Base-by-base conservation (phyloP, 768 basidiomycete species). In the Amanita rimosa region DNA sequence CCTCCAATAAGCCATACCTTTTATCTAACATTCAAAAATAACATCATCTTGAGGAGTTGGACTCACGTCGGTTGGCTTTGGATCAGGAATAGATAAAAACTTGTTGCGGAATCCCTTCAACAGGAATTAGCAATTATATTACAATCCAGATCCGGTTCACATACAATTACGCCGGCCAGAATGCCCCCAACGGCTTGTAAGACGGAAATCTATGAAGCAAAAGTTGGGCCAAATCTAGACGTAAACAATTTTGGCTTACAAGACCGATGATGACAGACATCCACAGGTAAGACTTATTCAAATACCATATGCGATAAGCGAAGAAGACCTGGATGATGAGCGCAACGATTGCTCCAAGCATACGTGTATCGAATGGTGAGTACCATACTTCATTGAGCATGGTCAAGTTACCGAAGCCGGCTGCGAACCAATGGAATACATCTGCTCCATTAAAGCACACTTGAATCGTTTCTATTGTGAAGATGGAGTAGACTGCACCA, bases 231-330 rank as follows among this genome's bases (percentile, higher is more conserved):
- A 13, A 3, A 31, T 26, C 13, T 29, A 14, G 5, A 3, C 6
- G n/a, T 10, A 17, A 1, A 37, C 7, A 11, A 19, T 16, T 37
- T 16, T 17, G 4, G 34, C 45, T 3, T 8, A 46, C 45, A 10
- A 34, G 19, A 11, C 11, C 1, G 31, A 48, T 48, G 22, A 48
- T n/a, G 24, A 33, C 38, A 46, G 22, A 53, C n/a, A 52, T 44
- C 14, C 29, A 9, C n/a, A 48, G 17, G n/a, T 41, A 41, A 16
- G n/a, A 46, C 27, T 52, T 46, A 7, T 44, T 54, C 8, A 56
- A 38, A 21, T 46, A 31, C 46, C 50, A 56, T 13, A 56, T 56
- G 22, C 55, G 52, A 34, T 54, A 56, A 34, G 53, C 53, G 39
- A 56, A 53, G 35, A 56, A 56, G 7, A 50, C 4, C 35, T 56